These are phyloP conservation scores for Geotrichum bryndzae DNA, from an alignment of 1,139 yeast genomes.

Conservation along the genomic window DNA sequence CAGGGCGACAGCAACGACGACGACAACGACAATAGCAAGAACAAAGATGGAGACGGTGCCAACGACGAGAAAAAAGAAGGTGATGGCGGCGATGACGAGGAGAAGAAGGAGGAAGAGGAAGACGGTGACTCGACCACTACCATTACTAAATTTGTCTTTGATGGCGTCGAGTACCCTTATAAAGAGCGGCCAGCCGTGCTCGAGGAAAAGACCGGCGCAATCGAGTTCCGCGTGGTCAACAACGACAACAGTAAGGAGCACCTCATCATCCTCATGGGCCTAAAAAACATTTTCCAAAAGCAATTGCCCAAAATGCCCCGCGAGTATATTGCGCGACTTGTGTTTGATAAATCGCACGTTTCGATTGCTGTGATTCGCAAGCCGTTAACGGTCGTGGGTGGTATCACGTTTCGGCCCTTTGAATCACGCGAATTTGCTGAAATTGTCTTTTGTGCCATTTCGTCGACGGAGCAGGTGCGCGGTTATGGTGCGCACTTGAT, in stretches of 20 bases:
- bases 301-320: conserved; percentile 98
- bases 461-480: conserved; percentile 93
- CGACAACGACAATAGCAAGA: conserved; percentile 23
- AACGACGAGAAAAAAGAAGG: conserved; percentile 23
- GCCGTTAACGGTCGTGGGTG: conserved; percentile 94
- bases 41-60: conserved; percentile 27
- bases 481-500: conserved; percentile 98
- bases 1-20: conserved; percentile 23
- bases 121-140: conserved; percentile 25
- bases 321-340: conserved; percentile 89
- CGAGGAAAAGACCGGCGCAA: conserved; percentile 85
- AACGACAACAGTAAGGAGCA: conserved; percentile 85
- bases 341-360: conserved; percentile 87
- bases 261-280: conserved; percentile 86
- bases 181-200: conserved; percentile 90
- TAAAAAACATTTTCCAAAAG: conserved; percentile 92
- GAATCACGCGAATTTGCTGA: conserved; percentile 89
- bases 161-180: conserved; percentile 77
- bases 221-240: conserved; percentile 92
- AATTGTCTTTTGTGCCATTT: conserved; percentile 95
- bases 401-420: conserved; percentile 93
- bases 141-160: conserved; percentile 51
- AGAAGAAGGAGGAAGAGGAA: conserved; percentile 27
- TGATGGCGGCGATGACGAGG: conserved; percentile 26
- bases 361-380: conserved; percentile 94